Evolutionary conservation across 2,329 filamentous ascomycete species (phyloP).

Genomic region (Hypoxylon sp.): DNA sequence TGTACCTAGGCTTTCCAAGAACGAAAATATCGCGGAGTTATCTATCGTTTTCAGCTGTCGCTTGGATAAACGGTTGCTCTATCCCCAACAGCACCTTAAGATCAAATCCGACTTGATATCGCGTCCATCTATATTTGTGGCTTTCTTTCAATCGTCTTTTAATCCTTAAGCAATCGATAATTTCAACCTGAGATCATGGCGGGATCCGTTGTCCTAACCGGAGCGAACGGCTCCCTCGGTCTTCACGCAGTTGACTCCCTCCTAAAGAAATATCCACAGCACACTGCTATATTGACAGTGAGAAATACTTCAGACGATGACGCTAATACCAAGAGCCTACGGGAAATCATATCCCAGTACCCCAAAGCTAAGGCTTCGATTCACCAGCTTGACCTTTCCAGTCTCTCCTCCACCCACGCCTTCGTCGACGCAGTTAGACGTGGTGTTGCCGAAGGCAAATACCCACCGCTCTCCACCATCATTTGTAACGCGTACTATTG

Average conservation of each 20-base stretch:
- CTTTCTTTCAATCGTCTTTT: too few relatives aligned
- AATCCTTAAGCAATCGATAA: too few relatives aligned
- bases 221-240: slow-evolving; percentile 49
- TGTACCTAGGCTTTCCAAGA: too few relatives aligned
- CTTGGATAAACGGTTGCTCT: too few relatives aligned
- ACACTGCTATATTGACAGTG: slow-evolving; percentile 46
- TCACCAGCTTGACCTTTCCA: slow-evolving; percentile 47
- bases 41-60: too few relatives aligned
- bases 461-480: slow-evolving; percentile 48
- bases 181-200: too few relatives aligned
- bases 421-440: slow-evolving; percentile 44
- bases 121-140: too few relatives aligned
- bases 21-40: too few relatives aligned
- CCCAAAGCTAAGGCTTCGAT: slow-evolving; percentile 51
- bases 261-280: slow-evolving; percentile 27
- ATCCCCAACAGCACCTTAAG: too few relatives aligned
- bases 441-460: slow-evolving; percentile 41
- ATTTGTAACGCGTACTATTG: slow-evolving; percentile 52
- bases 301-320: slow-evolving; percentile 43
- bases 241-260: slow-evolving; percentile 33
- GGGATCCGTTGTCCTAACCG: slow-evolving; percentile 49
- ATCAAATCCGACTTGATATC: too few relatives aligned
- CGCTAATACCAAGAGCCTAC: slow-evolving; percentile 43
- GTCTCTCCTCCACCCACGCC: slow-evolving; percentile 44
- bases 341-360: slow-evolving; percentile 31